Conservation (phyloP, 225 moss, liverwort and hornwort species). For the Marchantia polymorpha region DNA sequence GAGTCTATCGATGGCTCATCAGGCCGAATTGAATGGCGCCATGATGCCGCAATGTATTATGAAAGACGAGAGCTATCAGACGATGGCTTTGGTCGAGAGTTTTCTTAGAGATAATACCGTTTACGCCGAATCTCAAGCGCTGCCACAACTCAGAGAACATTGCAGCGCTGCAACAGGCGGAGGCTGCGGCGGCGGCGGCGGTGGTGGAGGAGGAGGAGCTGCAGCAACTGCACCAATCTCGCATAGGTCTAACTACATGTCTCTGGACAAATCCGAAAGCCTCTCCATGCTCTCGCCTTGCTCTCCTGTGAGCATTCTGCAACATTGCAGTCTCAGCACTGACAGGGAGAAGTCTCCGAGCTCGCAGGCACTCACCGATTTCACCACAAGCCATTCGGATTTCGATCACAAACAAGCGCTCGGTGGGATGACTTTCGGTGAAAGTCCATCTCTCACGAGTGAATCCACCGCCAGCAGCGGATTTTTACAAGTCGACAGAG, state of each 20-base stretch:
- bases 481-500: slow-evolving; percentile 33
- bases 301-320: slow-evolving; percentile 46
- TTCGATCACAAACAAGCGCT: slow-evolving; percentile 36
- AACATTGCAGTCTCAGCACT: slow-evolving; percentile 34
- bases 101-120: slow-evolving; percentile 35
- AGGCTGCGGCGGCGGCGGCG: neutral
- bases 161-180: neutral
- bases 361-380: slow-evolving; percentile 35
- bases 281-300: slow-evolving; percentile 39
- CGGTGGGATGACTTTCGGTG: slow-evolving; percentile 29
- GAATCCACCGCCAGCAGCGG: slow-evolving; percentile 48
- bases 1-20: neutral
- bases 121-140: slow-evolving; percentile 28
- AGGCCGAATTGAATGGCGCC: neutral
- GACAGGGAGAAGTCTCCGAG: slow-evolving; percentile 26
- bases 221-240: neutral
- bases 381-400: slow-evolving; percentile 34
- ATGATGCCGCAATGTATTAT: slow-evolving; percentile 10
- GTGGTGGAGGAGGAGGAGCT: no score
- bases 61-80: slow-evolving; percentile 39
- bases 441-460: slow-evolving; percentile 37
- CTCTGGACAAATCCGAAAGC: slow-evolving; percentile 27
- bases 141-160: slow-evolving; percentile 35
- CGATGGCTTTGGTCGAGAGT: slow-evolving; percentile 37
- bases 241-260: slow-evolving; percentile 21